Evolutionary conservation across 2,329 filamentous ascomycete genomes (phyloP).

Genomic region (Fusarium fracticaudum): DNA sequence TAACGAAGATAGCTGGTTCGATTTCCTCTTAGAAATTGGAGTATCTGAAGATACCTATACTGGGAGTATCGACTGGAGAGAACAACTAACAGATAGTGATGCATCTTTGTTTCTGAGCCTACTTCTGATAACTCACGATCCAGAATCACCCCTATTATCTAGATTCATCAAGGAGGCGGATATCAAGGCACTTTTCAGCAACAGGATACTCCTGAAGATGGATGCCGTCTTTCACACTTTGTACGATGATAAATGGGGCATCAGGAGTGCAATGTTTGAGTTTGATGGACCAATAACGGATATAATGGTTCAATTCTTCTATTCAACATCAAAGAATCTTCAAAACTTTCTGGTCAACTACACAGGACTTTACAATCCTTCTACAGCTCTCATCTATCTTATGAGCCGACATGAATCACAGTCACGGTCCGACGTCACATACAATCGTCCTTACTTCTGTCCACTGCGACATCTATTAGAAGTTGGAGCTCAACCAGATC

Average conservation of each 20-base stretch:
- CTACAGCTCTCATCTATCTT: accelerated
- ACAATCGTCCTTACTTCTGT: background rate
- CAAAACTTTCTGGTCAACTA: accelerated
- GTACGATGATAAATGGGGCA: no score
- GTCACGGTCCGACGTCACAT: no score
- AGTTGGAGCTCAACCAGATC: background rate
- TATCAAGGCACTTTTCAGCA: accelerated
- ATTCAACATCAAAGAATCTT: accelerated
- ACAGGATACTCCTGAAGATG: no score
- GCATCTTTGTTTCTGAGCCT: background rate
- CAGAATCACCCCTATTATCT: accelerated
- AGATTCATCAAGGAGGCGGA: accelerated
- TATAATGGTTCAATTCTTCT: accelerated
- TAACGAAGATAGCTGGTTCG: accelerated
- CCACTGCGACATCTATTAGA: background rate
- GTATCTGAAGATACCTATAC: accelerated
- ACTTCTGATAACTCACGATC: accelerated
- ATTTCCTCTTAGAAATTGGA: accelerated
- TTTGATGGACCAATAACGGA: background rate
- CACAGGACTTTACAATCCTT: background rate
- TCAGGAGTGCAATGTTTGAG: no score
- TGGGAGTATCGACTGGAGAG: background rate
- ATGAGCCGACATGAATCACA: accelerated
- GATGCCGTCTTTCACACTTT: no score
- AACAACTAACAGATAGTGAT: accelerated